These are phyloP conservation scores for Prosopis cineraria DNA, from an alignment of 306 rosid genomes.

Conservation along the genomic window DNA sequence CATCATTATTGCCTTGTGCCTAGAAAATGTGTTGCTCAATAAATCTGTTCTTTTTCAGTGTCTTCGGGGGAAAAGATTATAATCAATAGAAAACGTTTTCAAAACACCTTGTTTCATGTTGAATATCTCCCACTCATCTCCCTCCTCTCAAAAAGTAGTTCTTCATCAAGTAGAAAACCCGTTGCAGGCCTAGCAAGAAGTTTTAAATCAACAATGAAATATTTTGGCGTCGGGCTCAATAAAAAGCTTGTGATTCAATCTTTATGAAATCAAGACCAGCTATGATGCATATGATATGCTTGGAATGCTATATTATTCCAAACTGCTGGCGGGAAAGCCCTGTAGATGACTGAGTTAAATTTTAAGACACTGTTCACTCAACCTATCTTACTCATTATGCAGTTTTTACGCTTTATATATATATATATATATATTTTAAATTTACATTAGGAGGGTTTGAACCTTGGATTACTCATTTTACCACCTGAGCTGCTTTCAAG, in stretches of 20 bases:
- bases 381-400: too few species aligned
- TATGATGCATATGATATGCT: too few species aligned
- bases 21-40: constrained; percentile 1
- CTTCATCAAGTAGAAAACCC: constrained; percentile 2
- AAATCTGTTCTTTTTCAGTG: background rate
- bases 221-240: constrained; percentile 19
- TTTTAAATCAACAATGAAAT: constrained; percentile 11
- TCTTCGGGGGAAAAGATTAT: background rate
- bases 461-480: too few species aligned
- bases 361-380: background rate
- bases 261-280: background rate
- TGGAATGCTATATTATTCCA: constrained; percentile 5
- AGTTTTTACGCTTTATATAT: too few species aligned
- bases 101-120: constrained; percentile 1
- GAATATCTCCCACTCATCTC: background rate
- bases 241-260: constrained; percentile 14
- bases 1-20: constrained; percentile 27
- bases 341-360: constrained; percentile 4
- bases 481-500: too few species aligned
- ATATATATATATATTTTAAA: too few species aligned
- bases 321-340: background rate
- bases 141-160: background rate
- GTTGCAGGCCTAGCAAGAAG: constrained; percentile 8
- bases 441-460: too few species aligned
- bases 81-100: constrained; percentile 15